Evolutionary conservation across 1,284 basidiomycete genomes (phyloP).

Genomic region (Lignosus rhinocerotis): DNA sequence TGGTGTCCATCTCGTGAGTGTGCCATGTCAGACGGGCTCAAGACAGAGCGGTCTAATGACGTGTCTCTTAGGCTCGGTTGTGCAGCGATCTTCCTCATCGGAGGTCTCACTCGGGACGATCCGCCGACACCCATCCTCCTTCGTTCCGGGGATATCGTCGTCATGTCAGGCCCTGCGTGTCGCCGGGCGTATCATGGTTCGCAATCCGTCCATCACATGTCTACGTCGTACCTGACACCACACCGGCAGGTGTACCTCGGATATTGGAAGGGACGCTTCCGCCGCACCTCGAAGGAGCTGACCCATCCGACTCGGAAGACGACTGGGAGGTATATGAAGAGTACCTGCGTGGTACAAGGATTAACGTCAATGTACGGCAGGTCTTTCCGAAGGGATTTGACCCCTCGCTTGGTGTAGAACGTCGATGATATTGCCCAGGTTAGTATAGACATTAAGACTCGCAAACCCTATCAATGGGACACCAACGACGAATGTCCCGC

Average conservation of each 20-base stretch:
- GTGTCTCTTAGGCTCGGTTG: constrained; percentile 68
- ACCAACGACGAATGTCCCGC: too few species aligned
- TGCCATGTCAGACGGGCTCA: background rate
- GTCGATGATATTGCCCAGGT: too few species aligned
- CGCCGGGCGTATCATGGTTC: constrained; percentile 84
- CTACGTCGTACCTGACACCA: background rate
- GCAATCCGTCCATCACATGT: constrained; percentile 17
- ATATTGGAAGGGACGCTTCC: constrained; percentile 82
- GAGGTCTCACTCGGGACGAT: constrained; percentile 72
- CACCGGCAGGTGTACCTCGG: constrained; percentile 73
- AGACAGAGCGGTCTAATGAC: background rate
- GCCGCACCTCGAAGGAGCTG: constrained; percentile 45
- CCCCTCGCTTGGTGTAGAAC: constrained; percentile 30
- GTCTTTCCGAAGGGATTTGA: constrained; percentile 77
- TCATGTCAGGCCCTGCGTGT: constrained; percentile 87
- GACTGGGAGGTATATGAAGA: constrained; percentile 61
- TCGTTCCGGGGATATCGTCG: constrained; percentile 85
- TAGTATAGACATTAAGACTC: too few species aligned
- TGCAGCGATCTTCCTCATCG: constrained; percentile 87
- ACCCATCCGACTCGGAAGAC: constrained; percentile 19
- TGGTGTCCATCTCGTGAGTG: constrained; percentile 86
- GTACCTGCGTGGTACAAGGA: constrained; percentile 68
- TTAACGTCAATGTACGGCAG: constrained; percentile 91
- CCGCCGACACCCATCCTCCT: constrained; percentile 81
- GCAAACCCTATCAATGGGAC: too few species aligned